Base-by-base conservation (phyloP, 768 basidiomycete species). In the Rhodotorula taiwanensis region DNA sequence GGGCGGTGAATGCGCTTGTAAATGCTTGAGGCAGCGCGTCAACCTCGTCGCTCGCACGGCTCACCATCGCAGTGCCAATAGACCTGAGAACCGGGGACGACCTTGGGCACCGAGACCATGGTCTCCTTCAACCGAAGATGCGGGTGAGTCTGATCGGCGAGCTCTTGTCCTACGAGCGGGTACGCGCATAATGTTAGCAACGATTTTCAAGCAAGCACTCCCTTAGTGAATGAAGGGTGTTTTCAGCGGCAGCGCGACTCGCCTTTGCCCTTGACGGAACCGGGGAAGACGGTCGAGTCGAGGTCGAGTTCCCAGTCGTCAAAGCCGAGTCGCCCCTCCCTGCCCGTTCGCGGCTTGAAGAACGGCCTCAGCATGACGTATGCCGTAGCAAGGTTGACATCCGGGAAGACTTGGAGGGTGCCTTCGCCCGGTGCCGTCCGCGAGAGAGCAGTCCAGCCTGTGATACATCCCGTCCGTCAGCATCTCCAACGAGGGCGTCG, bases 331-430 rank as follows among this genome's bases (percentile, higher is more conserved):
- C 41, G 34, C 36, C 54, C 25, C 8, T 52, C 15, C 69, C 56
- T 36, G 25, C 70, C 58, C 20, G 70, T 66, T 8, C 78, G 57
- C 2, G 79, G 53, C 77, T 78, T 50, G 79, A 87, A 86, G 76
- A 86, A 84, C 0, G 85, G 85, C 14, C 86, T 80, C 0, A 86
- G 78, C 25, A 86, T 76, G 60, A 81, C 75, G 65, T 87, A 49
- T 27, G 57, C 39, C n/a, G 54, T 80, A 11, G 83, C 75, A 25
- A 83, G 78, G 1, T 75, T 75, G 50, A 86, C 75, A 73, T 81
- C 79, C 0, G 84, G 84, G 45, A 83, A 79, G n/a, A 86, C 81
- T 3, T 79, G 78, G 2, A 86, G 77, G 0, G 85, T 86, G 18
- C 86, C 86, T 27, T 55, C 60, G 45, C 30, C 44, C 3, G 53